These are phyloP conservation scores for Aphanomyces invadans DNA, from an alignment of 352 stramenopile species.

Conservation along the genomic window DNA sequence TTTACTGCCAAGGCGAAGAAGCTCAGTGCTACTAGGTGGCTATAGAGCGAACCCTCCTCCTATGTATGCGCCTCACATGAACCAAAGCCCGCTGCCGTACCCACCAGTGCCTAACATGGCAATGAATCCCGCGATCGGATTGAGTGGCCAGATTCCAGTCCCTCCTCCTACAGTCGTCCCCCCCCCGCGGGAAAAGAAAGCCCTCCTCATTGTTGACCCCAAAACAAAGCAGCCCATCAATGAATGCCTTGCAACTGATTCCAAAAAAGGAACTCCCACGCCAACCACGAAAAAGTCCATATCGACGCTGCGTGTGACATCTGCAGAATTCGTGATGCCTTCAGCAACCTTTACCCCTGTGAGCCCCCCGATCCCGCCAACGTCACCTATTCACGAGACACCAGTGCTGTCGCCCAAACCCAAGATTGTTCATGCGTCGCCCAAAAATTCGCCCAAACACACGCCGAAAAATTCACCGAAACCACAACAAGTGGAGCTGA, in stretches of 20 bases:
- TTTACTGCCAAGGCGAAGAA: too few species aligned
- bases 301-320: constrained; percentile 10
- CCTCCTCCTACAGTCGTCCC: constrained; percentile 28
- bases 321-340: background rate
- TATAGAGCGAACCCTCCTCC: background rate
- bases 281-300: constrained; percentile 26
- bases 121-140: constrained; percentile 9
- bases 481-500: constrained; percentile 21
- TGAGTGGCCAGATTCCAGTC: constrained; percentile 2
- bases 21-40: too few species aligned
- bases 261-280: constrained; percentile 27
- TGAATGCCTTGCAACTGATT: constrained; percentile 21
- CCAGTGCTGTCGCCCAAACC: constrained; percentile 12
- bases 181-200: constrained; percentile 36
- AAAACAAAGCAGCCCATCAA: constrained; percentile 41
- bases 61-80: constrained; percentile 5
- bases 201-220: constrained; percentile 44
- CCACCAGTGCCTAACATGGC: constrained; percentile 5
- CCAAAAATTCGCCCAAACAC: constrained; percentile 13
- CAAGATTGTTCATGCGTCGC: constrained; percentile 9
- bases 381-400: background rate
- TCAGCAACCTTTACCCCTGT: background rate
- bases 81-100: background rate
- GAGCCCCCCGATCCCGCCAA: background rate
- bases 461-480: constrained; percentile 15